A percentile compares a stretch with the other conserved stretches of the same genome.
These are phyloP conservation scores for Escovopsis sp. DNA, from an alignment of 2,329 filamentous ascomycete genomes.

Conservation along the genomic window DNA sequence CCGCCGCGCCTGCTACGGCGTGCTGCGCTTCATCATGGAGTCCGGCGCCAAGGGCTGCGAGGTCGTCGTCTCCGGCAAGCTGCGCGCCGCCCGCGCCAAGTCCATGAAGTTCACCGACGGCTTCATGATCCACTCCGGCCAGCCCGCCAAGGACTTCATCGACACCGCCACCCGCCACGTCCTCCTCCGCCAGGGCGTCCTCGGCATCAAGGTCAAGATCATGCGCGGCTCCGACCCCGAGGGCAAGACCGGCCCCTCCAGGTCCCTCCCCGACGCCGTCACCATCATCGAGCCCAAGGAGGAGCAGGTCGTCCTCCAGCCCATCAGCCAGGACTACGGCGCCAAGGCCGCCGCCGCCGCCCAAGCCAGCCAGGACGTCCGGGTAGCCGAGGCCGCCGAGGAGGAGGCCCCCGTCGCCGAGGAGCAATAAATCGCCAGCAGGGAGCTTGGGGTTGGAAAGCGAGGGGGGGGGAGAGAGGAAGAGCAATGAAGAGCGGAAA, in stretches of 20 bases:
- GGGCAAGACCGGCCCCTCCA: conserved; percentile 95
- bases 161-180: conserved; percentile 98
- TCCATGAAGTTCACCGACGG: conserved; percentile 99
- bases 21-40: conserved; percentile 99
- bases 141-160: conserved; percentile 99
- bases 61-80: conserved; percentile 98
- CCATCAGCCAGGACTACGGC: conserved; percentile 96
- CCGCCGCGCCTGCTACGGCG: conserved; percentile 98
- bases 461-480: conserved; percentile 11
- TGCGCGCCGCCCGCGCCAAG: conserved; percentile 97
- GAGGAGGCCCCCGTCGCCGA: conserved; percentile 30
- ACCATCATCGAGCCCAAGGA: conserved; percentile 99
- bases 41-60: conserved; percentile 98
- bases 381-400: conserved; percentile 39
- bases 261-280: conserved; percentile 94
- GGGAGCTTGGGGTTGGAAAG: conserved; percentile 5
- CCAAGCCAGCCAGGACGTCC: conserved; percentile 47
- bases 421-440: conserved; percentile 26
- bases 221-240: conserved; percentile 99
- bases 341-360: conserved; percentile 70
- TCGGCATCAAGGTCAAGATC: conserved; percentile 99
- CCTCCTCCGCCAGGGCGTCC: conserved; percentile 97
- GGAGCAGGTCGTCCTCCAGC: conserved; percentile 87
- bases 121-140: conserved; percentile 99
- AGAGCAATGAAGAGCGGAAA: too few species aligned